Conservation (phyloP, 140 eudicot genomes). For the Artemisia princeps region DNA sequence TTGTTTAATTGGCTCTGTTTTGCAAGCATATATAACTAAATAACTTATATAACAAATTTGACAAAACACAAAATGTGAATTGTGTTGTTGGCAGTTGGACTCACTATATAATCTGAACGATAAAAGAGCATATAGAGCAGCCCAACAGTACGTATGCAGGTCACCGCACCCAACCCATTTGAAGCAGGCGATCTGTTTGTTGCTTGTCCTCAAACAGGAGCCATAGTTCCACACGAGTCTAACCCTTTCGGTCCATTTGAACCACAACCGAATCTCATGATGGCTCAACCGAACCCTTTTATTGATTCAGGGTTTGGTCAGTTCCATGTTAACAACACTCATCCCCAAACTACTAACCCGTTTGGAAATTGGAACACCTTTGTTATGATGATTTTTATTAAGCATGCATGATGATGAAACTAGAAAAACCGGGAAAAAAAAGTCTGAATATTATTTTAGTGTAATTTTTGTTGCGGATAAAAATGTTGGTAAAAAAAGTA, state of each 20-base stretch:
- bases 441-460: conserved; percentile 17
- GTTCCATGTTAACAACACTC: conserved; percentile 42
- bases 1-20: no score
- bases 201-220: conserved; percentile 43
- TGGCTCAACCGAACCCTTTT: conserved; percentile 68
- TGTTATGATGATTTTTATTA: conserved; percentile 23
- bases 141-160: conserved; percentile 74
- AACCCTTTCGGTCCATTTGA: conserved; percentile 44
- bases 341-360: conserved; percentile 58
- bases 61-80: conserved; percentile 15
- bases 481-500: no score
- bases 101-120: conserved; percentile 32
- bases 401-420: neutral
- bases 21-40: no score
- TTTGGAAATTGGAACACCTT: conserved; percentile 68
- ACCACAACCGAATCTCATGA: conserved; percentile 39
- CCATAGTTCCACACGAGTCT: conserved; percentile 36
- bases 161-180: conserved; percentile 92
- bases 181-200: conserved; percentile 68
- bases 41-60: neutral
- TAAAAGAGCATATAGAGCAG: conserved; percentile 77
- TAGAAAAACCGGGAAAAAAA: neutral
- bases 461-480: neutral
- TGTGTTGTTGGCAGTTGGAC: conserved; percentile 36
- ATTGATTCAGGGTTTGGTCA: conserved; percentile 62